A percentile compares a stretch with the other conserved stretches of the same genome.
Conservation (phyloP, 2,329 filamentous ascomycete genomes). For the Aureobasidium mangrovei region DNA sequence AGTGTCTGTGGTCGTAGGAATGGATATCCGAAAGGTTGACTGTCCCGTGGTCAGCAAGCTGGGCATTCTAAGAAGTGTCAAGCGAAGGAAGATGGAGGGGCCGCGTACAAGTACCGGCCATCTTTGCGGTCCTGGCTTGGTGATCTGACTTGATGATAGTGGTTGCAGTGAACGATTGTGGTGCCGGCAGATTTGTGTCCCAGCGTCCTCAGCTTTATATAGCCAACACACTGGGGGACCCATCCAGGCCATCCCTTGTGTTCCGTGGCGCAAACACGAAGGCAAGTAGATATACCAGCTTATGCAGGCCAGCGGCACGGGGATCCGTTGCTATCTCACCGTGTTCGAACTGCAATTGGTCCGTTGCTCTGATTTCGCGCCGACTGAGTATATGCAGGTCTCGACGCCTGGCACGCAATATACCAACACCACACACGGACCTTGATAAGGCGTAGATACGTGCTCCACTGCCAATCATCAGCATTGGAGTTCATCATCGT, state of each 20-base stretch:
- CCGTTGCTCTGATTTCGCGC: not conserved
- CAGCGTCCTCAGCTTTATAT: not conserved
- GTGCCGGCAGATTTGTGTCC: not conserved
- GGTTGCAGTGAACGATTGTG: not conserved
- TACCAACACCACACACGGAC: conserved; percentile 4
- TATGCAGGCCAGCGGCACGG: not conserved
- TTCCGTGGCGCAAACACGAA: not conserved
- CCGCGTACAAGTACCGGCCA: not conserved
- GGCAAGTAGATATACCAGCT: not conserved
- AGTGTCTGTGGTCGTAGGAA: not conserved
- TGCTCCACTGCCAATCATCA: not conserved
- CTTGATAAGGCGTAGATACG: conserved; percentile 6
- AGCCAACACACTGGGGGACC: not conserved
- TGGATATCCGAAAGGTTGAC: not conserved
- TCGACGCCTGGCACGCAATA: conserved; percentile 5
- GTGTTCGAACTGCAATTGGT: not conserved
- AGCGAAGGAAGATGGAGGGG: not conserved
- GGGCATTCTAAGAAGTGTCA: not conserved
- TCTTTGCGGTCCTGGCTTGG: not conserved
- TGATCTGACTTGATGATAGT: too few relatives aligned
- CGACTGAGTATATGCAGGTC: not conserved
- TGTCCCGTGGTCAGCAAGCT: conserved; percentile 3
- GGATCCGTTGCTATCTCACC: not conserved
- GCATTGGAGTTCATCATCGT: not conserved
- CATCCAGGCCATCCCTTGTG: not conserved